Evolutionary conservation across 1,139 yeast genomes (phyloP).

Genomic region (Fermentozyma sake): DNA sequence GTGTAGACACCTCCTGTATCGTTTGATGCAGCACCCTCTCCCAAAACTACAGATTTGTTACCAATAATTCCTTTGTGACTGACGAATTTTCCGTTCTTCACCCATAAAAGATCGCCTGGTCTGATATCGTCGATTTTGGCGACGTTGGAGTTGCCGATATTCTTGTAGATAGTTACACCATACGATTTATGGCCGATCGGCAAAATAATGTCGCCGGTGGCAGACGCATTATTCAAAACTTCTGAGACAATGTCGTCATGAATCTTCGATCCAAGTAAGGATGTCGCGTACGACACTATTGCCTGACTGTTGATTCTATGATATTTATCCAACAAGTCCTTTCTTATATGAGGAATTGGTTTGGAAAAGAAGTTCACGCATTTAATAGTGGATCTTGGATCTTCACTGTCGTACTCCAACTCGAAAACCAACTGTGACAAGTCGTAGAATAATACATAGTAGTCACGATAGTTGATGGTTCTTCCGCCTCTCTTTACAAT

Average conservation of each 20-base stretch:
- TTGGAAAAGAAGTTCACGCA: conserved; percentile 38
- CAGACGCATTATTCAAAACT: conserved; percentile 4
- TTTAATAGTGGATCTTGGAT: conserved; percentile 52
- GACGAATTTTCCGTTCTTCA: conserved; percentile 70
- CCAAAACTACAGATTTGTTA: conserved; percentile 35
- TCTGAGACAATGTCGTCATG: conserved; percentile 15
- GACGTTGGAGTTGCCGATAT: conserved; percentile 55
- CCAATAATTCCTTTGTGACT: conserved; percentile 57
- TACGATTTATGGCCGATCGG: conserved; percentile 65
- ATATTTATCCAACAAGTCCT: conserved; percentile 47
- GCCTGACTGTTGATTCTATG: conserved; percentile 43
- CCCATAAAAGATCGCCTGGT: conserved; percentile 80
- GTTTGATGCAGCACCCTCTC: conserved; percentile 22
- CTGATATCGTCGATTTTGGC: conserved; percentile 58
- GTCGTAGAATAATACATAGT: conserved; percentile 71
- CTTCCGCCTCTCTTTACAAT: conserved; percentile 57
- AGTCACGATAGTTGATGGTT: conserved; percentile 51
- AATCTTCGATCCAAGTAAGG: conserved; percentile 33
- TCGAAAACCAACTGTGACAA: conserved; percentile 64
- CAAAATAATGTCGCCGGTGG: conserved; percentile 30
- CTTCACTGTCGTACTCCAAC: conserved; percentile 49
- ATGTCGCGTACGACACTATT: conserved; percentile 39
- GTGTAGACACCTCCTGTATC: conserved; percentile 27
- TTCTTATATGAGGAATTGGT: conserved; percentile 46
- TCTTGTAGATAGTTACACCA: conserved; percentile 70